Percentiles rank a stretch among this genome's conserved stretches.
These are phyloP conservation scores for Kwoniella heveanensis DNA, from an alignment of 768 basidiomycete species.

Conservation along the genomic window DNA sequence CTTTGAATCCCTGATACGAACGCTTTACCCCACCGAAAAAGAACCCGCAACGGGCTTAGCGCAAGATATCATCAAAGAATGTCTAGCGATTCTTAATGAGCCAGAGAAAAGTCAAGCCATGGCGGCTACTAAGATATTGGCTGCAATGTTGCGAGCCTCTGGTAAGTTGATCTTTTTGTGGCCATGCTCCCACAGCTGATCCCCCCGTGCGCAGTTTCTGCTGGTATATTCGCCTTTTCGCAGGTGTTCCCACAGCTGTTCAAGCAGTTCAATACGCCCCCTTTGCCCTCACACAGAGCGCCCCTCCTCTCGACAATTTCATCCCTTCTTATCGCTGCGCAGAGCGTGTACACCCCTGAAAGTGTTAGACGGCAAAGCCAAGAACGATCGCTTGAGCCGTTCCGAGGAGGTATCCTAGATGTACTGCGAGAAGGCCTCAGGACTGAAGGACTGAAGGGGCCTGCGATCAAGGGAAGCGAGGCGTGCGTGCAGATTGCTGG, in stretches of 20 bases:
- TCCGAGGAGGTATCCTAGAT: conserved; percentile 69
- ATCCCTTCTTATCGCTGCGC: conserved; percentile 55
- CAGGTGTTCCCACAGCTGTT: conserved; percentile 76
- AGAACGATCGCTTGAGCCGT: conserved; percentile 61
- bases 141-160: conserved; percentile 73
- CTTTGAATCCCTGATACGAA: conserved; percentile 70
- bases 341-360: conserved; percentile 58
- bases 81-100: conserved; percentile 74
- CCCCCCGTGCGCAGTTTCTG: conserved; percentile 61
- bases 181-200: conserved; percentile 6
- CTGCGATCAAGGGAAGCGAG: conserved; percentile 40
- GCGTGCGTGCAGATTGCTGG: conserved; percentile 65
- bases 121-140: conserved; percentile 80
- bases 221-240: conserved; percentile 68
- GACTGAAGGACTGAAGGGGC: conserved; percentile 38
- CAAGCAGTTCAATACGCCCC: conserved; percentile 67
- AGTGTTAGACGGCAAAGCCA: conserved; percentile 34
- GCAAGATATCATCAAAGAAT: conserved; percentile 76
- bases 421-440: conserved; percentile 44
- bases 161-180: conserved; percentile 61
- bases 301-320: conserved; percentile 67
- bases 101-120: conserved; percentile 92
- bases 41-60: conserved; percentile 64
- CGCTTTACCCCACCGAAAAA: conserved; percentile 63
- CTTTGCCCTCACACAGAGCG: conserved; percentile 59